phyloP scores from a whole-genome alignment of 1,139 yeast species.

The Magnusiomyces ingens region DNA sequence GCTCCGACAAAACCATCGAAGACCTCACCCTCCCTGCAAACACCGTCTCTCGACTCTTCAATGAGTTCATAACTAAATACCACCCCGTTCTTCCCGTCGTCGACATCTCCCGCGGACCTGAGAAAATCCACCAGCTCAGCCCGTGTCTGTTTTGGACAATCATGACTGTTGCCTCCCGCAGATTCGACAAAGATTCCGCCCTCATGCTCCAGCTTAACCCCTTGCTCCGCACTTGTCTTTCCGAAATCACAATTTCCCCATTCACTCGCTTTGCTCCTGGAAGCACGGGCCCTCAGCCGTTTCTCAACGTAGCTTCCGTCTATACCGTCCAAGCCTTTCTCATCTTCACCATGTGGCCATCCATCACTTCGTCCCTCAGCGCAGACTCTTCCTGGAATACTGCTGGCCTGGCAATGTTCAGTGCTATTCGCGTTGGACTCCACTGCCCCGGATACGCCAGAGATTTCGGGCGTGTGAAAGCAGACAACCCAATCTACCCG shows the following conservation, averaged over 20 bases:
- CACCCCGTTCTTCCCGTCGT: conserved; percentile 87
- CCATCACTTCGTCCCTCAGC: conserved; percentile 83
- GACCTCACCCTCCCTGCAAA: conserved; percentile 53
- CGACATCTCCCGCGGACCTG: conserved; percentile 76
- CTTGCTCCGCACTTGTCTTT: conserved; percentile 64
- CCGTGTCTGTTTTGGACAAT: conserved; percentile 94
- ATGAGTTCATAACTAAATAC: conserved; percentile 65
- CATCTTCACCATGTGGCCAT: conserved; percentile 91
- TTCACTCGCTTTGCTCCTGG: conserved; percentile 54
- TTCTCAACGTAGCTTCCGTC: conserved; percentile 84
- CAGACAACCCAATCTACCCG: conserved; percentile 28
- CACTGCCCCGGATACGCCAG: conserved; percentile 65
- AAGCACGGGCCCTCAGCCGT: conserved; percentile 62
- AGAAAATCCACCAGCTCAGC: conserved; percentile 64
- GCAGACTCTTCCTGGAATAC: conserved; percentile 97
- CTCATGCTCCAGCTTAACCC: conserved; percentile 53
- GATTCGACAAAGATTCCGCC: conserved; percentile 41
- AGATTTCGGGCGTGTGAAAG: conserved; percentile 42
- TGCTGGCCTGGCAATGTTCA: conserved; percentile 84
- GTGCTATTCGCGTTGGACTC: conserved; percentile 84
- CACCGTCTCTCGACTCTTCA: conserved; percentile 56
- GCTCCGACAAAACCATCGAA: conserved; percentile 64
- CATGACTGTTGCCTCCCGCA: conserved; percentile 71
- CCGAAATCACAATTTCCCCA: conserved; percentile 86
- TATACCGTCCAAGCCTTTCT: conserved; percentile 90